Percentiles rank a stretch among this genome's conserved stretches.
Evolutionary conservation across 2,329 filamentous ascomycete genomes (phyloP).

Genomic region (Arthrinium phaeospermum): DNA sequence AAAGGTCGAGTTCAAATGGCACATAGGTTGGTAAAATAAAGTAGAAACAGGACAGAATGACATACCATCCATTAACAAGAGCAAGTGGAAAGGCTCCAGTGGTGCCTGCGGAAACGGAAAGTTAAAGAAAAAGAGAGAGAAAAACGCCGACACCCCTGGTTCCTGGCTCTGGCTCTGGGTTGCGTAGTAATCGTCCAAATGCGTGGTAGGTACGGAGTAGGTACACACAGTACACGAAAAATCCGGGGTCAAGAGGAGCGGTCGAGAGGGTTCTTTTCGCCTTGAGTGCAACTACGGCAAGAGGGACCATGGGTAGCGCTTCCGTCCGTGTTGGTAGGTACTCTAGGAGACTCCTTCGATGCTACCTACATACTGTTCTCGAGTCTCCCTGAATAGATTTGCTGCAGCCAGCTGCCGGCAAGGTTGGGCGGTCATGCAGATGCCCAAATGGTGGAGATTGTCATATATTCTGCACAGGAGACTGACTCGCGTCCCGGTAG

Average conservation of each 20-base stretch:
- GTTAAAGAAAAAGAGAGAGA: not conserved
- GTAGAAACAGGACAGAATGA: not conserved
- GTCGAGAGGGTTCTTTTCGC: not conserved
- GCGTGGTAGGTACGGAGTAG: not conserved
- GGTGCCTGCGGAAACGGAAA: not conserved
- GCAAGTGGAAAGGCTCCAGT: not conserved
- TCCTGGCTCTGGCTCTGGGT: too few species aligned
- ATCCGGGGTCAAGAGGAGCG: not conserved
- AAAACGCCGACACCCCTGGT: not conserved
- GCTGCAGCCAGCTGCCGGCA: not conserved
- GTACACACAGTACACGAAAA: not conserved
- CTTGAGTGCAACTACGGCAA: not conserved
- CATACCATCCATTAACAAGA: not conserved
- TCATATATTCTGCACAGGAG: not conserved
- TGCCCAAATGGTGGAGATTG: not conserved
- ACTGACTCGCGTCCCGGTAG: constrained; percentile 1
- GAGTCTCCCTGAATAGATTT: too few species aligned
- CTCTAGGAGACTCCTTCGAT: too few species aligned
- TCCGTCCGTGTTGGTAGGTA: not conserved
- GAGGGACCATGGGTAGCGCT: not conserved
- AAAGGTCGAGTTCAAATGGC: not conserved
- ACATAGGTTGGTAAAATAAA: not conserved
- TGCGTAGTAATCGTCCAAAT: not conserved
- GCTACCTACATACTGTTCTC: too few species aligned
- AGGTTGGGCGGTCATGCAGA: not conserved